phyloP scores from a whole-genome alignment of 495 filamentous ascomycete genomes.

The Talaromyces trachyspermus region DNA sequence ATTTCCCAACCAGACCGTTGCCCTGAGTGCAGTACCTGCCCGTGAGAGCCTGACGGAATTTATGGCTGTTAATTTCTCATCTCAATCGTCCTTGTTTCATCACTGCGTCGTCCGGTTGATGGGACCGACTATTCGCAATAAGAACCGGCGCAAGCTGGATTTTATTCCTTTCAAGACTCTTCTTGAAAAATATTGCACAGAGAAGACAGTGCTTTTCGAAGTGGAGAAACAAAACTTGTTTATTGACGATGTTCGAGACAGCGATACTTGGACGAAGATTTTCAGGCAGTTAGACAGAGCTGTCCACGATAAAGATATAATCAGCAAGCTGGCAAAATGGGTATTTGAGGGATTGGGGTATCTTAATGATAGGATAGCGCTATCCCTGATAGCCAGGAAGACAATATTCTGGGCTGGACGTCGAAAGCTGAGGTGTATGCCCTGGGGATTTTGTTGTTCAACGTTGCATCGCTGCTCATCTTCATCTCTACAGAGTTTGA shows the following conservation, averaged over 20 bases:
- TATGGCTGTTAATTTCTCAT: conserved; percentile 29
- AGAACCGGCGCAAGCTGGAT: neutral
- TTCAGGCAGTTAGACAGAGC: conserved; percentile 25
- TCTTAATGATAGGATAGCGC: conserved; percentile 28
- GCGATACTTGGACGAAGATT: conserved; percentile 52
- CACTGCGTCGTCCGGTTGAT: conserved; percentile 19
- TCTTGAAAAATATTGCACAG: conserved; percentile 44
- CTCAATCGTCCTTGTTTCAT: conserved; percentile 26
- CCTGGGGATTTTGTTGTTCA: conserved; percentile 51
- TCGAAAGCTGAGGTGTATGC: conserved; percentile 65
- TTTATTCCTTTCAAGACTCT: conserved; percentile 34
- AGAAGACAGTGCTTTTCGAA: conserved; percentile 69
- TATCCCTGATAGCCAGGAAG: conserved; percentile 24
- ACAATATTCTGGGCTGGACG: conserved; percentile 67
- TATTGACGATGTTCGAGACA: conserved; percentile 69
- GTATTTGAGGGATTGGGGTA: conserved; percentile 45
- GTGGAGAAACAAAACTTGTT: conserved; percentile 90
- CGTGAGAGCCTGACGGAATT: conserved; percentile 38
- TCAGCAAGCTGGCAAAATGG: conserved; percentile 42
- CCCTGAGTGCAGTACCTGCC: conserved; percentile 39
- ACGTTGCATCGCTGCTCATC: conserved; percentile 24
- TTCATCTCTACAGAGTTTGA: conserved; percentile 18
- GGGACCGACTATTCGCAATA: conserved; percentile 10
- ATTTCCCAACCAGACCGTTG: conserved; percentile 21
- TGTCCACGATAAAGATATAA: conserved; percentile 17